phyloP scores from a whole-genome alignment of 352 stramenopile genomes.

The Pythium graminicola region DNA sequence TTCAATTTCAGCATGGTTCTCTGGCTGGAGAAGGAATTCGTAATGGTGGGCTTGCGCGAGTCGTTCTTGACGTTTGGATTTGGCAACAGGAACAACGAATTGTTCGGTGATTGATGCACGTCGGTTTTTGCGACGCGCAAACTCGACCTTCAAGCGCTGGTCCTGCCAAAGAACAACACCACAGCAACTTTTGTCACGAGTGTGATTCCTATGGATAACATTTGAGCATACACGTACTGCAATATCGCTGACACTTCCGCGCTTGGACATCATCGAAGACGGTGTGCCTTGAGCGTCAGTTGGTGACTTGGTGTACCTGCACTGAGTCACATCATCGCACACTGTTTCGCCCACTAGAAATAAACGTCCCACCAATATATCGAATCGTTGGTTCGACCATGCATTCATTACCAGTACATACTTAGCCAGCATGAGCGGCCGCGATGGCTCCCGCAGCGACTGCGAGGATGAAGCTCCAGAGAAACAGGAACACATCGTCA shows the following conservation, averaged over 20 bases:
- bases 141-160: constrained; percentile 53
- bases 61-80: constrained; percentile 39
- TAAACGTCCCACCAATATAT: too few relatives aligned
- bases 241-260: neutral
- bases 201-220: neutral
- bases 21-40: constrained; percentile 38
- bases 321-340: constrained; percentile 8
- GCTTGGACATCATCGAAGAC: constrained; percentile 3
- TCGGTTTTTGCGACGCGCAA: constrained; percentile 40
- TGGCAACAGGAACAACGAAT: constrained; percentile 33
- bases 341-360: neutral
- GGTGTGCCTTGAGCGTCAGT: too few relatives aligned
- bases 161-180: constrained; percentile 26
- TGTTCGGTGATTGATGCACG: constrained; percentile 43
- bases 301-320: too few relatives aligned
- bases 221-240: neutral
- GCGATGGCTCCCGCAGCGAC: constrained; percentile 32
- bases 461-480: constrained; percentile 52
- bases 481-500: constrained; percentile 71
- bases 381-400: too few relatives aligned
- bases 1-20: constrained; percentile 44
- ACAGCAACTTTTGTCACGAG: neutral
- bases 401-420: constrained; percentile 6
- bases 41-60: constrained; percentile 39
- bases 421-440: constrained; percentile 3